Base-by-base conservation (phyloP, 352 stramenopile species). In the Blastocystis sp. region DNA sequence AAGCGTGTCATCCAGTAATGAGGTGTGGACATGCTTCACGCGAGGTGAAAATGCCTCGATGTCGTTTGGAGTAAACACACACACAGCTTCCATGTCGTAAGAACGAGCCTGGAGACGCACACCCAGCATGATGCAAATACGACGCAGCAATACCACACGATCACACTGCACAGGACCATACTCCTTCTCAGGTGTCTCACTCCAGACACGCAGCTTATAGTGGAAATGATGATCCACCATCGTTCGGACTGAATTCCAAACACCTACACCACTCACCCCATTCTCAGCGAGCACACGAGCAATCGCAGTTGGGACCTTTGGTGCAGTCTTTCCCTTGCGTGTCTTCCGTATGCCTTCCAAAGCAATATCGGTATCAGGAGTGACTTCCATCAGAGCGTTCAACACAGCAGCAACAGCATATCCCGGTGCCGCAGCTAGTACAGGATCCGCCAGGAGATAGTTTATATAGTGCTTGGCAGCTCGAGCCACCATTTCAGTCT, bases 401-500 rank as follows among this genome's bases (percentile, higher is more conserved):
- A 86, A 21, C 29, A 86, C 71, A 3, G 75, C 75, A 37, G 75
- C 75, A 39, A 86, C 75, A 6, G 42, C 39, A 37, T 86, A 86
- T 24, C 43, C 75, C 1, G 75, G 61, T 2, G 57, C 57, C 1
- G 57, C 75, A 11, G 57, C 35, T 11, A 86, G 51, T 14, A 29
- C 42, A 24, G 37, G 27, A 51, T 75, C 57, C 5, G 75, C 21
- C 16, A 86, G 75, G 11, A 86, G 39, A 16, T 56, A 35, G 61
- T 43, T 86, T 2, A 86, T 29, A 24, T 73, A 37, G 27, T 86
- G 75, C 61, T 86, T 86, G 51, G 43, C 37, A n/a, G 75, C 75
- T 19, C 75, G 75, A 27, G 75, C 75, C 16, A 86, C 52, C 75
- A 86, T 86, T 21, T 86, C 75, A 12, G 24, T 39, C 75, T 86